Percentiles rank a stretch among this genome's conserved stretches.
These are phyloP conservation scores for Cryptomeria japonica DNA, from an alignment of 75 land plant species.

Conservation along the genomic window DNA sequence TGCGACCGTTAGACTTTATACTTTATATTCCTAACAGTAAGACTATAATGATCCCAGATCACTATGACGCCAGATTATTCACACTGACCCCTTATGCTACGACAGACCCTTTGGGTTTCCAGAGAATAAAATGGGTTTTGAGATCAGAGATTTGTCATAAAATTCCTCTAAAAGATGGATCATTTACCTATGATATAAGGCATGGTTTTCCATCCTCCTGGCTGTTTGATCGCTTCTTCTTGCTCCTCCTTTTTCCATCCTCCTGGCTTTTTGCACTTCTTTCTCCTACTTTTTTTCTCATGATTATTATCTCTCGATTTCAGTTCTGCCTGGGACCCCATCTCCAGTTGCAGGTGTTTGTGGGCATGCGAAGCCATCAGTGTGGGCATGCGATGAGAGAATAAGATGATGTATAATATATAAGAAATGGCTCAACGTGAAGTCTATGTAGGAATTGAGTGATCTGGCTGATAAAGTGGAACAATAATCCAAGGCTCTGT, in stretches of 20 bases:
- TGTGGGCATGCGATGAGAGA: neutral
- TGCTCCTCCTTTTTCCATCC: neutral
- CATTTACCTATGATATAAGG: conserved; percentile 51
- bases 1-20: neutral
- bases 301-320: neutral
- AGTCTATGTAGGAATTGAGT: neutral
- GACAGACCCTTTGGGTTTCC: too few relatives aligned
- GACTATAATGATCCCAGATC: too few relatives aligned
- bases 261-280: neutral
- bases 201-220: conserved; percentile 71
- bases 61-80: too few relatives aligned
- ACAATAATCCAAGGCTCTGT: too few relatives aligned
- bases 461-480: neutral
- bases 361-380: neutral
- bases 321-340: neutral
- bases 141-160: neutral
- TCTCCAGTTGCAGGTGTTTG: neutral
- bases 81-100: too few relatives aligned
- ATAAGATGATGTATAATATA: neutral
- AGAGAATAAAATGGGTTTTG: neutral
- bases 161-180: neutral
- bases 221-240: conserved; percentile 11
- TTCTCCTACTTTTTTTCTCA: neutral
- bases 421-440: neutral
- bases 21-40: neutral